Base-by-base conservation (phyloP, 305 asterid species). In the Fraxinus albicans region DNA sequence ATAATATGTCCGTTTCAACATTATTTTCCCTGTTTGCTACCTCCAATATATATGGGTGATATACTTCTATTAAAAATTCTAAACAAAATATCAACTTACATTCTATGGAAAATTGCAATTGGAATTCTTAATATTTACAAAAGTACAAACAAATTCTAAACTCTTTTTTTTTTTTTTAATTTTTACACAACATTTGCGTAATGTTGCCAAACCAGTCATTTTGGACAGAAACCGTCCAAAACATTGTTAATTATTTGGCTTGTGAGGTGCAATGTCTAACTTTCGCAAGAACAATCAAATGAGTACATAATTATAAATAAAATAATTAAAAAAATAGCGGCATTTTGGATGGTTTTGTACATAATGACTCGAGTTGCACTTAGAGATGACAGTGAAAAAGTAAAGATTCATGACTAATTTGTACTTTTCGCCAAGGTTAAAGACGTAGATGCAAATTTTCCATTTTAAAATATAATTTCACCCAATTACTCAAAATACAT, bases 1-100 rank as follows among this genome's bases (percentile, higher is more conserved):
- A 74, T 44, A 81, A 78, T 81, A 77, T 78, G 15, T 76, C 79
- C 77, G 76, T 50, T 77, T 79, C 7, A 15, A 75, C 53, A 78
- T 78, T 79, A 38, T 8, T 40, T 67, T 35, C 34, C 44, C 17
- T 47, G 70, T 34, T 13, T 5, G 23, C 69, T 1, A 21, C 27
- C 8, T 21, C 70, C 13, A 23, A 63, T 33, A 21, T 63, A 25
- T 25, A 25, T 25, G 8, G 34, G 2, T 2, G 73, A 25, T 65
- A 63, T 8, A 8, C 4, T 63, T 21, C 72, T 2, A 5, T 17
- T 23, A 23, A 19, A 9, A 42, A 42, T 50, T 23, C 31, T 3
- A 65, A 25, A 65, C 35, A 8, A 65, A 60, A 60, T 60, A 2
- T 58, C 9, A 58, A 19, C 27, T 55, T 55, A n/a, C 13, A n/a